Conservation (phyloP, 2,329 filamentous ascomycete genomes). For the Penicillium sp. region DNA sequence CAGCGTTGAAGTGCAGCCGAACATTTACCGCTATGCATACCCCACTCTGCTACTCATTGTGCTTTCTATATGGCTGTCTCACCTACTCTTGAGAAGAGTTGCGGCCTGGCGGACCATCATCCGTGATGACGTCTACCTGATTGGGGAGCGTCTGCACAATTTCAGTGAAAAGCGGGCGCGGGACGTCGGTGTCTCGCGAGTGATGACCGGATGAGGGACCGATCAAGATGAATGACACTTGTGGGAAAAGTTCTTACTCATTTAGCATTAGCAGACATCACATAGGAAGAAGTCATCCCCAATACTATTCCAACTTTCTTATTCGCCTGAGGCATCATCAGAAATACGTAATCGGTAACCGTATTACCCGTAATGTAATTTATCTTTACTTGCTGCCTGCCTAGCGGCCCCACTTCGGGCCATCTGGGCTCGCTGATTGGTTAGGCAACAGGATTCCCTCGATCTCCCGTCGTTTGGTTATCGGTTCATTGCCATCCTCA, state of each 20-base stretch:
- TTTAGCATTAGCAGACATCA: background rate
- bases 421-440: slow-evolving; percentile 32
- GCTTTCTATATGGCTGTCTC: slow-evolving; percentile 49
- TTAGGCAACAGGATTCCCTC: slow-evolving; percentile 47
- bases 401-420: slow-evolving; percentile 25
- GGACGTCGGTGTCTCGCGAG: slow-evolving; percentile 41
- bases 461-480: slow-evolving; percentile 31
- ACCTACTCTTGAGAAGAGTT: slow-evolving; percentile 56
- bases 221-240: background rate
- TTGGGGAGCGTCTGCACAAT: slow-evolving; percentile 93
- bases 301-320: too few species aligned
- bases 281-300: too few species aligned
- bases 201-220: slow-evolving; percentile 37
- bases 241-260: background rate
- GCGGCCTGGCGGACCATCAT: slow-evolving; percentile 78
- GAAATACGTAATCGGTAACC: background rate
- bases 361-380: background rate
- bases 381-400: slow-evolving; percentile 33
- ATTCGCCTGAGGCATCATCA: background rate
- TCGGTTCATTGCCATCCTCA: slow-evolving; percentile 22
- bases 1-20: slow-evolving; percentile 35
- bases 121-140: slow-evolving; percentile 91
- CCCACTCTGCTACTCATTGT: slow-evolving; percentile 62
- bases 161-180: slow-evolving; percentile 66
- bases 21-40: slow-evolving; percentile 70